A percentile compares a stretch with the other conserved stretches of the same genome.
Conservation (phyloP, 2,329 filamentous ascomycete species). For the Fusarium redolens region DNA sequence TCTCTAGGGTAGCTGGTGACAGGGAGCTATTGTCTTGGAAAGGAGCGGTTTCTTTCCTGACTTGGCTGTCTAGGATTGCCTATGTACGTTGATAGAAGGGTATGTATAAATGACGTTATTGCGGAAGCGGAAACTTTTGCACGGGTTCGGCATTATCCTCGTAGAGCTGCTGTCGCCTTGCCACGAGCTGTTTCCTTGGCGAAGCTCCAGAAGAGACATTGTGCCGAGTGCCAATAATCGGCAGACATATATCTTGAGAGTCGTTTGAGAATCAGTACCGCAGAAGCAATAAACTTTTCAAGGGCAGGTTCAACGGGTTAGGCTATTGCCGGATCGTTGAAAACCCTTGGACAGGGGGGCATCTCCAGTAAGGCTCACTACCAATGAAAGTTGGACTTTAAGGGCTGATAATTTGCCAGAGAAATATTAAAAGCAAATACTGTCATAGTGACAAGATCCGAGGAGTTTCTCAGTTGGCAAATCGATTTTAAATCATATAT, state of each 20-base stretch:
- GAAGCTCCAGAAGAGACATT: slow-evolving; percentile 91
- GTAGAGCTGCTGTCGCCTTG: slow-evolving; percentile 80
- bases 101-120: slow-evolving; percentile 84
- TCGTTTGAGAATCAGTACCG: slow-evolving; percentile 15
- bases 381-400: not conserved
- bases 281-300: not conserved
- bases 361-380: slow-evolving; percentile 16
- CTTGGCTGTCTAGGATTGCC: too few species aligned
- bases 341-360: not conserved
- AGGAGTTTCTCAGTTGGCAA: too few species aligned
- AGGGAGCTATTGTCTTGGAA: too few species aligned
- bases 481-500: too few species aligned
- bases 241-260: slow-evolving; percentile 75
- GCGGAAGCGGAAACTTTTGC: slow-evolving; percentile 84
- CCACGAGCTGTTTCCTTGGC: slow-evolving; percentile 80
- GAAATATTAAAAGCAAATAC: too few species aligned
- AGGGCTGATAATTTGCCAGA: slow-evolving; percentile 8
- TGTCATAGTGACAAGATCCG: too few species aligned
- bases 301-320: not conserved
- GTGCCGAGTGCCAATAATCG: slow-evolving; percentile 96
- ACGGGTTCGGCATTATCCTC: slow-evolving; percentile 79
- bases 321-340: slow-evolving; percentile 6
- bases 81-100: slow-evolving; percentile 90
- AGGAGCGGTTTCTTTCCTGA: too few species aligned
- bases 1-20: too few species aligned